Base-by-base conservation (phyloP, 306 rosid species). In the Vigna reflexopilosa region DNA sequence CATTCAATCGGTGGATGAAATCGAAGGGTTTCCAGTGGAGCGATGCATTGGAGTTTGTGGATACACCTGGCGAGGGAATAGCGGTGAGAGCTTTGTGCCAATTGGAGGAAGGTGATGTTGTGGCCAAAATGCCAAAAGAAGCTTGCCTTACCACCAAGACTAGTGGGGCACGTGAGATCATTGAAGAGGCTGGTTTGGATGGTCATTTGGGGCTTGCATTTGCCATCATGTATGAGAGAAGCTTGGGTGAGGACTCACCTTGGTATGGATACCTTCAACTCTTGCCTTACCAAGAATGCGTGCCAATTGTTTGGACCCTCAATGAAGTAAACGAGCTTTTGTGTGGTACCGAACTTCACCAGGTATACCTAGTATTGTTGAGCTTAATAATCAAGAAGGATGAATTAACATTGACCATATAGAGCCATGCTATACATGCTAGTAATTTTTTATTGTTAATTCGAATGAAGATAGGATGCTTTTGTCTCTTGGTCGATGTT, bases 1-100 rank as follows among this genome's bases (percentile, higher is more conserved):
- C 90, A 52, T 94, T 92, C 82, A 94, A 90, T 88, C 91, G 97
- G 55, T 94, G 98, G 97, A 94, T 94, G 97, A 78, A 80, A 56
- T 81, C 89, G 7, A 47, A 83, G 24, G 95, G 94, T 14, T 74
- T 92, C 63, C 88, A 88, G 45, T 86, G 82, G 84, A 90, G 93
- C 79, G 85, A 89, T 30, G 88, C 91, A 63, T 76, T 94, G 26
- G 83, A 80, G 0, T 76, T 94, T 76, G 80, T 83, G 3, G 93
- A 88, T 67, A 77, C 52, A 45, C 84, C 82, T 19, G 86, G 81
- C 28, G 76, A 82, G 9, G 97, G 92, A 32, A 77, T 90, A 58
- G 8, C 91, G 0, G 92, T 93, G 48, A 85, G 78, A 71, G 95
- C 97, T 0, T 82, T 88, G 76, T 54, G 86, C 72, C 63, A 83